Base-by-base conservation (phyloP, 257 asterid genomes). In the Solanum chiquidenum region DNA sequence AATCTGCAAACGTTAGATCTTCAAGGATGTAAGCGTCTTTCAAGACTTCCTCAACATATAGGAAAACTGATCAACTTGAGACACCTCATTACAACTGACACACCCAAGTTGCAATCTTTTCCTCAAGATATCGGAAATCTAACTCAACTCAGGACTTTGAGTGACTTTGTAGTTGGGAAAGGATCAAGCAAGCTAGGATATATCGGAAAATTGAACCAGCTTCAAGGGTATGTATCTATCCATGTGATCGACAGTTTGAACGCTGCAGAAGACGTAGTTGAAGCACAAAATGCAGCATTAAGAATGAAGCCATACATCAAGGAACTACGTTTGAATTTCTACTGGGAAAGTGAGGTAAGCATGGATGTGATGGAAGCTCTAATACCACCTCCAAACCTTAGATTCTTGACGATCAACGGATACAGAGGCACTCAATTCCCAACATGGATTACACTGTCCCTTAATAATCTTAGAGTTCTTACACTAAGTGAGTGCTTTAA, bases 1-100 rank as follows among this genome's bases (percentile, higher is more conserved):
- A 86, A 91, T 64, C 58, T 89, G 85, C 89, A 55, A 64, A 86
- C 83, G n/a, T 79, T 91, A 87, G 83, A 91, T n/a, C 42, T 91
- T n/a, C 21, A 37, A 0, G 27, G 20, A 0, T 89, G 90, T 52
- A 5, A 12, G 0, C 35, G 7, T 46, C 88, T 91, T 4, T 6
- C 20, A 3, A 31, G 27, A 12, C 91, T 91, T 86, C 91, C 93
- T 20, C 58, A 82, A 71, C 90, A 87, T 34, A 86, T 88, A 21
- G 77, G 88, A 9, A 89, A 23, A 74, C 89, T 91, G 60, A 34
- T 38, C 73, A 91, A 88, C 71, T 84, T 91, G 84, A 73, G 89
- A 38, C 88, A 86, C 60, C 86, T 91, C 31, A 80, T 46, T 80
- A 80, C 85, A 27, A 46, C 69, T 29, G 85, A 80, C 42, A 80